Base-by-base conservation (phyloP, 805 yeast genomes). In the Lachancea thermotolerans region DNA sequence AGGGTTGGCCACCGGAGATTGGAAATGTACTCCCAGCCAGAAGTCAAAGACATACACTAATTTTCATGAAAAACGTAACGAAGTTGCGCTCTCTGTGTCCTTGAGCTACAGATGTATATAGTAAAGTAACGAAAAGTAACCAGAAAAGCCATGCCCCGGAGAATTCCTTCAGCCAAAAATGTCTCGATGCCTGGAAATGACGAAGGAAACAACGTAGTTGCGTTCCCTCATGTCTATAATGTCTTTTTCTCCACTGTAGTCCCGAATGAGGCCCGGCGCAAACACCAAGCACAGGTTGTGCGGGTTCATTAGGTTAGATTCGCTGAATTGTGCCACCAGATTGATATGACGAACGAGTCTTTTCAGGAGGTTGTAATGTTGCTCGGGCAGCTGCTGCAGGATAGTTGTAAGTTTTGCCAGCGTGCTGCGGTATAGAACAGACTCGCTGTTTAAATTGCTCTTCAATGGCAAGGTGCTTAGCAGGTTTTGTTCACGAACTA, bases 211-310 rank as follows among this genome's bases (percentile, higher is more conserved):
- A 25, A 82, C 79, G 33, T 78, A 82, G 52, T 86, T 88, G 60
- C 91, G 76, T 41, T 79, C 74, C 21, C 83, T 84, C 85, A 88
- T 87, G 62, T 93, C 98, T 44, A 72, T 58, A 62, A 93, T 78
- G 62, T 93, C 99, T 44, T 82, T 75, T 52, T 84, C 88, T 7
- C 95, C 90, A 35, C 79, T 74, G 48, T 73, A 68, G 56, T 88
- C 95, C 39, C 95, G 74, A 0, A 89, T 82, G 37, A 93, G 67
- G 7, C 96, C 88, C 3, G 99, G 98, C 1, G 96, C 95, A 71
- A 93, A 93, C 7, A 91, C 96, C 37, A 93, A 87, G 0, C 96
- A 82, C 43, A 93, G 66, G 57, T 93, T 89, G 63, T 81, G 81
- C 54, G 76, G 70, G 35, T 77, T 85, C 99, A 93, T 93, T 62